Evolutionary conservation across 257 asterid species (phyloP), one percentile per base, ranked within the genome.

Genomic region (Rauvolfia tetraphylla): DNA sequence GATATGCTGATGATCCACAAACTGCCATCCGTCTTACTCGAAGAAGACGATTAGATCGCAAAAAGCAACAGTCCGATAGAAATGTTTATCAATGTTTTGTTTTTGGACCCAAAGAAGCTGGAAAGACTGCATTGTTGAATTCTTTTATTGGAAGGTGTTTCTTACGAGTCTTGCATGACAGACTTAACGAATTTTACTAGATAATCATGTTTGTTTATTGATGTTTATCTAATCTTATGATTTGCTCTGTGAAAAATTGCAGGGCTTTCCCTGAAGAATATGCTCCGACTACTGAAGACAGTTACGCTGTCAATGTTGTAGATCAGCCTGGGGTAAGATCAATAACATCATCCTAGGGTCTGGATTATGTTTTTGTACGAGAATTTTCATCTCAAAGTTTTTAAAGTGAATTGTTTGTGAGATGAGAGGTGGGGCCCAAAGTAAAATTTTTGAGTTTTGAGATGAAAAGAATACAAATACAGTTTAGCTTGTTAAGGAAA

Each of bases 31-130:
- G 90, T 73, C 81, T 95, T 68, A 90, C 97, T 80, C 88, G 97
- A 61, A 87, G 98, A 88, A 92, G 97, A 80, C 91, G 91, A 51
- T n/a, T 89, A 53, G 97, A 95, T 88, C 96, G 96, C 76, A 92
- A 91, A 88, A 95, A 88, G 94, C 93, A 92, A 78, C 94, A 87
- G 69, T 86, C 96, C 9, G 97, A 91, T 62, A 85, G 95, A 85
- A 91, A 84, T 79, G 94, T 92, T 72, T 89, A 86, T 83, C 97
- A 92, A 67, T 95, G 98, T 81, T 92, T 86, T 86, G 98, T 95
- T 74, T 92, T 95, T 88, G 98, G 97, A 78, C 96, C 99, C 34
- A 91, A 90, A 80, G 92, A 85, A 80, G 87, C 97, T 73, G 99
- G 99, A 69, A 95, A 95, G 85, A 85, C 97, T 78, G 90, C 98